Conservation (phyloP, 2,329 filamentous ascomycete species). For the Coleophoma cylindrospora region DNA sequence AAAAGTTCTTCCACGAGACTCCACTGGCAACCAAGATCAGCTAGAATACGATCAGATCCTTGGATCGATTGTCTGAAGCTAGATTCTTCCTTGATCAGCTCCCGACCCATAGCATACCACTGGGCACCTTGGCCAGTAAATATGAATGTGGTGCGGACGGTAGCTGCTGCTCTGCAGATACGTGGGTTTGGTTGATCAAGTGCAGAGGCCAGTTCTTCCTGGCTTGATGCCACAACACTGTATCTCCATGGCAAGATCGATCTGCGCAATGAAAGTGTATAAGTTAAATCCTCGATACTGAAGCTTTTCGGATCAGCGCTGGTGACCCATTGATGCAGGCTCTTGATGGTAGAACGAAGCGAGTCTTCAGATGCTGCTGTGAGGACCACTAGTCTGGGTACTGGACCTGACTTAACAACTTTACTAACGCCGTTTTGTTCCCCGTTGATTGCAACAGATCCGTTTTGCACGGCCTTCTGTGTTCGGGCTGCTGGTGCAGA, state of each 20-base stretch:
- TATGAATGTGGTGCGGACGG: neutral
- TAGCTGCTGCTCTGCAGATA: neutral
- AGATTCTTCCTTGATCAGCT: conserved; percentile 5
- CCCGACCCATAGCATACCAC: conserved; percentile 8
- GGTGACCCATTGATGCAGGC: conserved; percentile 1
- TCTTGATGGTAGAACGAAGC: conserved; percentile 1
- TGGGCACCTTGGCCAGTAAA: conserved; percentile 12
- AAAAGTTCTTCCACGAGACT: conserved; percentile 12
- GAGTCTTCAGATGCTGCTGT: conserved; percentile 1
- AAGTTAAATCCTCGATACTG: conserved; percentile 1
- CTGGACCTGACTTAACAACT: neutral
- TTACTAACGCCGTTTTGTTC: neutral
- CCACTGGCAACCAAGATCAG: conserved; percentile 6
- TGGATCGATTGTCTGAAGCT: conserved; percentile 1
- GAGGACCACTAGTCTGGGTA: neutral
- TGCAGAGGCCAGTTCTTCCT: conserved; percentile 1
- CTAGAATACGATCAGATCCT: conserved; percentile 2
- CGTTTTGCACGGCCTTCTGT: neutral
- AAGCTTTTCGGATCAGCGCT: neutral
- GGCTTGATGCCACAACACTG: conserved; percentile 2
- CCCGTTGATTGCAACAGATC: neutral
- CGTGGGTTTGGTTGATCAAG: conserved; percentile 1
- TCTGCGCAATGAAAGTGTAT: conserved; percentile 5
- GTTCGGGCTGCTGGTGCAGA: neutral
- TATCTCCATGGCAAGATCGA: conserved; percentile 4